Percentiles rank a stretch among this genome's conserved stretches.
Evolutionary conservation across 2,329 filamentous ascomycete species (phyloP).

Genomic region (Neocatenulostroma microsporum): DNA sequence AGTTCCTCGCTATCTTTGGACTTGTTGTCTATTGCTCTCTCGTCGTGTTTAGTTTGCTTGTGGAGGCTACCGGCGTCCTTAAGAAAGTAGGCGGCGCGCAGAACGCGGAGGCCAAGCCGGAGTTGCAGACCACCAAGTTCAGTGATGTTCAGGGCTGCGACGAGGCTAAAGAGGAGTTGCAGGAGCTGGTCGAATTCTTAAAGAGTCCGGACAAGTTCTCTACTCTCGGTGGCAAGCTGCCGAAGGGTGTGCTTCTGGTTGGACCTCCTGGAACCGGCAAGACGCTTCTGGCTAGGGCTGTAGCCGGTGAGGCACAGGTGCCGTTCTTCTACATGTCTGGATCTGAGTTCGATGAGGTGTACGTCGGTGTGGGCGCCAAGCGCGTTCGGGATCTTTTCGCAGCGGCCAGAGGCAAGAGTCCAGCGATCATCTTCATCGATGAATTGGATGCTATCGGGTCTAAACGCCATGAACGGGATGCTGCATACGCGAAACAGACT

Average conservation of each 20-base stretch:
- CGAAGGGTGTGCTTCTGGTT: constrained; percentile 90
- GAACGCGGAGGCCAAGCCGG: constrained; percentile 79
- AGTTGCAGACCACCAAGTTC: constrained; percentile 87
- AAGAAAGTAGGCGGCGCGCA: constrained; percentile 67
- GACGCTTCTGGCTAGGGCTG: constrained; percentile 87
- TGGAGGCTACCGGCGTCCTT: constrained; percentile 71
- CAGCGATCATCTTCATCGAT: constrained; percentile 91
- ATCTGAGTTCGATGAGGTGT: constrained; percentile 96
- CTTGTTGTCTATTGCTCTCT: constrained; percentile 73
- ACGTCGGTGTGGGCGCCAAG: constrained; percentile 94
- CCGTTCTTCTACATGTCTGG: constrained; percentile 99
- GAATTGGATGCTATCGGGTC: constrained; percentile 91
- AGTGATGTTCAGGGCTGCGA: constrained; percentile 93
- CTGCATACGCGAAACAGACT: constrained; percentile 93
- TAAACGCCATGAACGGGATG: constrained; percentile 85
- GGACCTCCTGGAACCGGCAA: constrained; percentile 97
- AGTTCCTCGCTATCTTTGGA: constrained; percentile 71
- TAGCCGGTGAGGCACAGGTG: constrained; percentile 92
- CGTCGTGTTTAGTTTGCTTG: constrained; percentile 68
- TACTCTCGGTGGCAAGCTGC: constrained; percentile 88
- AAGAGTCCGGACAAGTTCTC: constrained; percentile 90
- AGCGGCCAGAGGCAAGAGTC: constrained; percentile 75
- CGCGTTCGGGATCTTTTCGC: constrained; percentile 85
- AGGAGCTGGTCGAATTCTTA: constrained; percentile 93
- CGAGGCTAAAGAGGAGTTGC: constrained; percentile 95